Evolutionary conservation across 768 basidiomycete genomes (phyloP).

Genomic region (Pulveroboletus sp.): DNA sequence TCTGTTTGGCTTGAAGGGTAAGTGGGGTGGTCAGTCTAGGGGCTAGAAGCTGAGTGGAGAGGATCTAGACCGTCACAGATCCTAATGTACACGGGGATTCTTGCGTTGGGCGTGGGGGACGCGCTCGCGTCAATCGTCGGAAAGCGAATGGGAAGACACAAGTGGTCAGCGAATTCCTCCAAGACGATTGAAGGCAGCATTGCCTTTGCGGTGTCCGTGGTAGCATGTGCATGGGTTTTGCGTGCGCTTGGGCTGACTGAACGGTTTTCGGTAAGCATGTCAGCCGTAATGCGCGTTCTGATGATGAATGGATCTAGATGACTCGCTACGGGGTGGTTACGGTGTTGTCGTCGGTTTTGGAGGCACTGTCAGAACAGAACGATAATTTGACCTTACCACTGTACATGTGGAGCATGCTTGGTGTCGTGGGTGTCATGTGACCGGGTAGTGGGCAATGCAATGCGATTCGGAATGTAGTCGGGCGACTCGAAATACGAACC

Average conservation of each 20-base stretch:
- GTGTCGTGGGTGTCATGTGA: constrained; percentile 45
- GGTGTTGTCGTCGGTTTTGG: constrained; percentile 66
- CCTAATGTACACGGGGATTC: constrained; percentile 76
- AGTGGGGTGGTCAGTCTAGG: constrained; percentile 28
- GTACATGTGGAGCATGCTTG: constrained; percentile 89
- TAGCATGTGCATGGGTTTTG: constrained; percentile 65
- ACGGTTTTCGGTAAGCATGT: constrained; percentile 65
- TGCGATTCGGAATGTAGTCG: no score
- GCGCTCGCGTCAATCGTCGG: constrained; percentile 93
- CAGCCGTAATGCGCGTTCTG: not conserved
- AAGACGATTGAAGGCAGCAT: constrained; percentile 92
- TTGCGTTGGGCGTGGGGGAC: constrained; percentile 90
- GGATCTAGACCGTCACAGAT: constrained; percentile 43
- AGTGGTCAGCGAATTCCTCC: constrained; percentile 79
- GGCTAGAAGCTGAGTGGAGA: constrained; percentile 3
- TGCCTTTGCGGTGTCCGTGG: constrained; percentile 73
- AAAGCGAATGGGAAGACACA: constrained; percentile 70
- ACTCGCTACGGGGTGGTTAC: constrained; percentile 62
- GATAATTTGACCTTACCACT: constrained; percentile 96
- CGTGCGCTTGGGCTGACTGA: constrained; percentile 68
- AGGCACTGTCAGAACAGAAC: constrained; percentile 93
- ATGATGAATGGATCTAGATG: constrained; percentile 45
- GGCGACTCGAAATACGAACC: not conserved
- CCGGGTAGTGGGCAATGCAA: constrained; percentile 18
- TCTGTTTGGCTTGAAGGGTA: constrained; percentile 95